These are phyloP conservation scores for Durusdinium trenchii DNA, from an alignment of 73 alveolate genomes.

Conservation along the genomic window DNA sequence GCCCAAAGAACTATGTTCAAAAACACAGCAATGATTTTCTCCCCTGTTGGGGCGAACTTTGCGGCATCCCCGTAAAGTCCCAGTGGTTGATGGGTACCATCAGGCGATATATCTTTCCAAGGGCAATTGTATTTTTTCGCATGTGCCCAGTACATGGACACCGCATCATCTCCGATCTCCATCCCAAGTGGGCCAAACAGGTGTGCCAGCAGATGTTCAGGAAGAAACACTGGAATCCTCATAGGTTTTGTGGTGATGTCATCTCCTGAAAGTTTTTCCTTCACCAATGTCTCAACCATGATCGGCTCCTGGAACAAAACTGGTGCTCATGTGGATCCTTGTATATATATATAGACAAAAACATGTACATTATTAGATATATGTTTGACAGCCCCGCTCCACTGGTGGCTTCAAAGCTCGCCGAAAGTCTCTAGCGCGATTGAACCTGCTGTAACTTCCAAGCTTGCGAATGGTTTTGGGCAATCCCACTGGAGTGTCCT, in stretches of 20 bases:
- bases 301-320: conserved; percentile 16
- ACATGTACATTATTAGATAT: background rate
- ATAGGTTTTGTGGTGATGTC: background rate
- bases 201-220: background rate
- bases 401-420: conserved; percentile 18
- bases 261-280: background rate
- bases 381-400: conserved; percentile 23
- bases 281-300: conserved; percentile 20
- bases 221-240: conserved; percentile 15
- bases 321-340: background rate
- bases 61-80: conserved; percentile 61
- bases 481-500: conserved; percentile 32
- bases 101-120: background rate
- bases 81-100: background rate
- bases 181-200: background rate
- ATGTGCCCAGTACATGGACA: conserved; percentile 3
- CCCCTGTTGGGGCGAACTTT: background rate
- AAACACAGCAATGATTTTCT: conserved; percentile 12
- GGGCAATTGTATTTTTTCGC: background rate
- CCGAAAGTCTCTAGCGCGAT: conserved; percentile 40
- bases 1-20: conserved; percentile 6
- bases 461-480: conserved; percentile 1
- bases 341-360: background rate
- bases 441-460: conserved; percentile 18
- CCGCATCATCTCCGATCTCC: background rate